Base-by-base conservation (phyloP, 257 asterid genomes). In the Rhazya stricta region DNA sequence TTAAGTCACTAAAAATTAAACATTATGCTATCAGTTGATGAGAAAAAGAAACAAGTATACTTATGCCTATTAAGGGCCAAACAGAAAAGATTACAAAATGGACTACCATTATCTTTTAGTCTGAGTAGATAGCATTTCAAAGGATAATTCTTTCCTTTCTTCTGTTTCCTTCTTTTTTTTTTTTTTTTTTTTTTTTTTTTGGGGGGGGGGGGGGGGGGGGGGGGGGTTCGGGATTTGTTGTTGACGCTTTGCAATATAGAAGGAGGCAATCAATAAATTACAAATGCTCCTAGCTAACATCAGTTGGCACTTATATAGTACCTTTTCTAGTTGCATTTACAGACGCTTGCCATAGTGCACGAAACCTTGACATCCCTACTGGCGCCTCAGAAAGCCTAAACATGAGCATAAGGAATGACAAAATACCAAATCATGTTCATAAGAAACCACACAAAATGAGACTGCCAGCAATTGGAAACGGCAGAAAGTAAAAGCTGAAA, bases 321-420 rank as follows among this genome's bases (percentile, higher is more conserved):
- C 97, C 96, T 88, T 85, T 86, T 88, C 79, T 93, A 51, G 96
- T 93, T 23, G 98, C 97, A 85, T 78, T 83, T 43, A 89, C 71
- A 15, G 98, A 90, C 80, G 94, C 87, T 84, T 91, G 94, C 92
- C 78, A 80, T 53, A 93, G 69, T 53, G 86, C 78, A 58, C 97
- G 96, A 81, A 93, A 87, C 84, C 92, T 87, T 9, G 96, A 90
- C 98, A 93, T 93, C 66, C 39, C 75, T 69, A 73, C 45, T 61
- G 30, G 30, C n/a, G 46, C 73, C 30, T 72, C 75, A 61, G 58
- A 30, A 43, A 48, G 58, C 71, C 80, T 69, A 65, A 32, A 54
- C 43, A 27, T n/a, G n/a, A n/a, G n/a, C n/a, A 41, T 12, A 19
- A 43, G 65, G 19, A 67, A 42, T 30, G 2, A 39, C 29, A 54